Evolutionary conservation across 208 protist species (phyloP), one percentile per base, ranked within the genome.

Genomic region (Wallacemonas rigidus): DNA sequence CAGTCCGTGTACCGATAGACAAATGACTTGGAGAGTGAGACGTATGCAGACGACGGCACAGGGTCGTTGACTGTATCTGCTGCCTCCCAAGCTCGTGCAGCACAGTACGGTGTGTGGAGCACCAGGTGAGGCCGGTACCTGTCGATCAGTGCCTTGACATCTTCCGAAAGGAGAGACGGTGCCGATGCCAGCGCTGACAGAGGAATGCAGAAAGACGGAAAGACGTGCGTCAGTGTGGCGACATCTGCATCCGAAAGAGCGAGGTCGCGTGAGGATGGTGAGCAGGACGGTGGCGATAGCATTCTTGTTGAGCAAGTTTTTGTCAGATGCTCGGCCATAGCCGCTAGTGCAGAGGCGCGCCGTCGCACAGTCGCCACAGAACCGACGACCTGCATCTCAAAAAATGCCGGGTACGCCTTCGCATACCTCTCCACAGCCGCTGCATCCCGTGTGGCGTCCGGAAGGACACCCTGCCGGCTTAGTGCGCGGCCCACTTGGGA

Each of bases 201-300:
- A 41, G 89, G 84, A 2, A 94, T 75, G 72, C 85, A 81, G 63
- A 86, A 94, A 26, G 60, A 65, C 2, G 89, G 89, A 73, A 91
- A 89, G n/a, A 77, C 51, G 40, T 62, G 15, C 55, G 70, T 60
- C 11, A 88, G 60, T 39, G 71, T 73, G 14, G 40, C 39, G 12
- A 74, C 6, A 43, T 74, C 54, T 39, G 51, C 40, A 8, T 50
- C 38, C 14, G 56, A 62, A 0, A 62, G 35, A 12, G 36, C 12
- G 45, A 50, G 45, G 8, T 6, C 12, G 6, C 8, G 8, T 6
- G 45, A 50, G 8, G 12, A 50, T 12, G 45, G 45, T 12, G 45
- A 50, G 45, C 8, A 50, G 6, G 45, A 50, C 56, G 35, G 5
- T 17, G 51, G 0, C 61, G 70, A 26, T 76, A 70, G 9, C 71